These are phyloP conservation scores for Spergularia bocconei DNA, from an alignment of 148 eudicot genomes.

Conservation along the genomic window DNA sequence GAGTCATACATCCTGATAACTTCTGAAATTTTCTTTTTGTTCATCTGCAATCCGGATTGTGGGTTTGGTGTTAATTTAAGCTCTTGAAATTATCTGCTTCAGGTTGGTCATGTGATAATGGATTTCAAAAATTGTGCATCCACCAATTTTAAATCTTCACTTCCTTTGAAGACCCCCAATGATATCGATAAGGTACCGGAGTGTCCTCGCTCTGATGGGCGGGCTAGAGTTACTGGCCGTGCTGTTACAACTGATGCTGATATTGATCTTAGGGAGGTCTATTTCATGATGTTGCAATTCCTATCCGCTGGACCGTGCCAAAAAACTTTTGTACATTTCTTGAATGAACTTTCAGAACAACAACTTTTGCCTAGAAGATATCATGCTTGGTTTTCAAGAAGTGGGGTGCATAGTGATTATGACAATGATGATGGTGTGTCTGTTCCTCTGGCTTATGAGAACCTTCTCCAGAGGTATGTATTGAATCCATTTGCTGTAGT, in stretches of 20 bases:
- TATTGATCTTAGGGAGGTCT: slow-evolving; percentile 79
- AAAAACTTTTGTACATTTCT: slow-evolving; percentile 54
- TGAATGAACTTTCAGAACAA: slow-evolving; percentile 75
- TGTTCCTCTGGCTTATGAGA: slow-evolving; percentile 62
- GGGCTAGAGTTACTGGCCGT: slow-evolving; percentile 36
- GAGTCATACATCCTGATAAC: not conserved
- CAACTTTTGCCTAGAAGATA: slow-evolving; percentile 93
- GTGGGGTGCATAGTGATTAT: slow-evolving; percentile 44
- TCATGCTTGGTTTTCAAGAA: slow-evolving; percentile 92
- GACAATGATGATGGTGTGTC: slow-evolving; percentile 71
- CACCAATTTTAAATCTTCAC: slow-evolving; percentile 21
- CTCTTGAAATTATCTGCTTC: slow-evolving; percentile 19
- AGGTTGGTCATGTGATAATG: slow-evolving; percentile 38
- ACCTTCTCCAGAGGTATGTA: slow-evolving; percentile 55
- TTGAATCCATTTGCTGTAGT: not conserved
- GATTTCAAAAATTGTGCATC: slow-evolving; percentile 34
- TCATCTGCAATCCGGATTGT: not conserved
- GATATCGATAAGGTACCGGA: slow-evolving; percentile 39
- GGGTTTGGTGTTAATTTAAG: slow-evolving; percentile 8
- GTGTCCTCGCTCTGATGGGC: slow-evolving; percentile 41
- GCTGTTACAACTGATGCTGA: slow-evolving; percentile 53
- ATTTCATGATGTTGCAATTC: slow-evolving; percentile 84
- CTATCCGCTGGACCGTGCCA: slow-evolving; percentile 87
- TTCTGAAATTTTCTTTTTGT: not conserved
- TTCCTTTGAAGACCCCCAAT: slow-evolving; percentile 25